Percentiles rank a stretch among this genome's conserved stretches.
Conservation (phyloP, 345 rosid genomes). For the Eucalyptus erythrocorys region DNA sequence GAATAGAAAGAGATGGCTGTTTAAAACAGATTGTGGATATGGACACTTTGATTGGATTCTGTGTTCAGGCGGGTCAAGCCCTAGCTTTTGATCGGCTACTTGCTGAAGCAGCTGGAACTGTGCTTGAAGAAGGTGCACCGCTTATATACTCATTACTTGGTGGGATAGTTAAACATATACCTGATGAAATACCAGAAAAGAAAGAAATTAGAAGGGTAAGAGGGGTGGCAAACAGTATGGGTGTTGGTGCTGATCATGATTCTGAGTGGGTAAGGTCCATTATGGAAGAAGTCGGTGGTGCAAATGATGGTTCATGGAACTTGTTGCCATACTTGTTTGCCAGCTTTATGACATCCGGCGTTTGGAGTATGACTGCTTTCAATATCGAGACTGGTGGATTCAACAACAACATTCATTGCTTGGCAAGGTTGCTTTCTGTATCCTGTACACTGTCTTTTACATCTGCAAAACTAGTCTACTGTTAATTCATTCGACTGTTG, state of each 20-base stretch:
- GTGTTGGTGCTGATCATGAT: conserved; percentile 65
- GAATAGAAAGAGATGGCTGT: conserved; percentile 70
- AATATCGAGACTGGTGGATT: conserved; percentile 92
- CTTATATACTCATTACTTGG: conserved; percentile 71
- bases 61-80: conserved; percentile 96
- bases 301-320: conserved; percentile 90
- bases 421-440: conserved; percentile 60
- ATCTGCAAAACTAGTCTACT: background rate
- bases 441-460: background rate
- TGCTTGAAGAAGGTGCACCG: conserved; percentile 83
- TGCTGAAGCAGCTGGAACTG: conserved; percentile 87
- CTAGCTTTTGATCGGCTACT: conserved; percentile 87
- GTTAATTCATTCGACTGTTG: background rate
- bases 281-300: conserved; percentile 89
- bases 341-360: conserved; percentile 74
- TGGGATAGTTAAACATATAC: conserved; percentile 72
- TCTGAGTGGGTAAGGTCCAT: conserved; percentile 93
- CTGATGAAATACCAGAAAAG: conserved; percentile 80
- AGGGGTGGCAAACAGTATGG: conserved; percentile 59
- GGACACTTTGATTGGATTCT: conserved; percentile 89
- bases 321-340: conserved; percentile 88
- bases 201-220: conserved; percentile 77
- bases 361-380: conserved; percentile 89
- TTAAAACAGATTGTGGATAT: conserved; percentile 84
- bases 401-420: conserved; percentile 88